Evolutionary conservation across 805 yeast genomes (phyloP), one percentile per base, ranked within the genome.

Genomic region (Wickerhamiella alocasiicola): DNA sequence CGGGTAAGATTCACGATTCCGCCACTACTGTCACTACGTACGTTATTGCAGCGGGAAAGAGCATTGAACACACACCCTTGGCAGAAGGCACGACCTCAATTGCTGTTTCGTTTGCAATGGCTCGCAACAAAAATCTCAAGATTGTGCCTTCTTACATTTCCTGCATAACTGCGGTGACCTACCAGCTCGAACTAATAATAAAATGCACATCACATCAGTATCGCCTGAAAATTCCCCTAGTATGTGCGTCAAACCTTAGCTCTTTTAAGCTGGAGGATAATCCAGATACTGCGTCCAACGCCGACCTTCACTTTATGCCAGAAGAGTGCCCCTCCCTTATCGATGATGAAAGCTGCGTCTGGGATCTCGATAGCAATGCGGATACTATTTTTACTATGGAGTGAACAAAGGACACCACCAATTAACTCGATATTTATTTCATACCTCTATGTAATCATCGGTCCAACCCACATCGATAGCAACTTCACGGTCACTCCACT

Each of bases 111-210:
- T 37, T 18, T 31, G 9, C 30, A 16, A 31, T 37, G 9, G 18
- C 34, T 3, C 26, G 41, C n/a, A 28, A 37, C n/a, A 20, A 30
- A 11, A 17, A 37, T 9, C 12, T 19, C 21, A 28, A 30, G 23
- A 12, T 37, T 4, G 31, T 30, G 6, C 41, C 41, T 3, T 28
- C 35, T 11, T 37, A 37, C 23, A 16, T 37, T 19, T 18, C 35
- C 23, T 37, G 41, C 20, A 24, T 37, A n/a, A 37, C 41, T 4
- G 30, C 35, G 3, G 35, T 37, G 7, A 21, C 26, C 5, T 37
- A 37, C 30, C 32, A 27, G 24, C 18, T 37, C 5, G 41, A 37
- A 9, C 9, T 37, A 5, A 3, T 37, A 5, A 21, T 33, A 27
- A 33, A 33, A 28, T 33, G 37, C 20, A 33, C 37, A 6, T 33